Conservation (phyloP, 345 rosid species). For the Chamaenerion angustifolium region DNA sequence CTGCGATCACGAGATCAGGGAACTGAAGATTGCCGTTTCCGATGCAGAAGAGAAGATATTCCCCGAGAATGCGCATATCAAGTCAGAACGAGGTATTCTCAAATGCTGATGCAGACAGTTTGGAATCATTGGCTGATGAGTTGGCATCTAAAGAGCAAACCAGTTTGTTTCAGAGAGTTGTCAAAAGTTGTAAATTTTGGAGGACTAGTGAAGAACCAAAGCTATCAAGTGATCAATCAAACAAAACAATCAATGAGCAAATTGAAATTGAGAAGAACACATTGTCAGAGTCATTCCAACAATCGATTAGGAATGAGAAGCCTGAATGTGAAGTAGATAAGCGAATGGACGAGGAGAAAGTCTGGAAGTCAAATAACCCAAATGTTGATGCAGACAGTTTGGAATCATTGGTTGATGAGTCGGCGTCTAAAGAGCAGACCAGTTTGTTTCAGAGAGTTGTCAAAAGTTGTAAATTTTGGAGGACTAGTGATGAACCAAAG, state of each 20-base stretch:
- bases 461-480: too few species aligned
- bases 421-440: constrained; percentile 3
- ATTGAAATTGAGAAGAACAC: constrained; percentile 10
- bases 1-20: constrained; percentile 53
- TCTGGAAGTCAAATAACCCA: constrained; percentile 8
- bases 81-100: constrained; percentile 27
- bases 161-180: too few species aligned
- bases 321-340: constrained; percentile 9
- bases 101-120: too few species aligned
- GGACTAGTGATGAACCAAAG: too few species aligned
- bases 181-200: too few species aligned
- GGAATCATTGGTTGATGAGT: constrained; percentile 4
- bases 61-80: constrained; percentile 46
- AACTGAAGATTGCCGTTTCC: constrained; percentile 36
- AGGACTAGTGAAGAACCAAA: too few species aligned
- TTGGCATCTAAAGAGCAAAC: too few species aligned
- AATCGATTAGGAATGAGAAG: background rate
- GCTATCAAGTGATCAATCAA: too few species aligned
- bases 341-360: constrained; percentile 14
- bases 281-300: constrained; percentile 4
- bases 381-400: constrained; percentile 6
- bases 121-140: too few species aligned
- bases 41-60: constrained; percentile 57
- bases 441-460: constrained; percentile 28
- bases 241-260: too few species aligned